Percentiles rank a stretch among this genome's conserved stretches.
Conservation (phyloP, 2,329 filamentous ascomycete species). For the Phaeophleospora eucalypticola region DNA sequence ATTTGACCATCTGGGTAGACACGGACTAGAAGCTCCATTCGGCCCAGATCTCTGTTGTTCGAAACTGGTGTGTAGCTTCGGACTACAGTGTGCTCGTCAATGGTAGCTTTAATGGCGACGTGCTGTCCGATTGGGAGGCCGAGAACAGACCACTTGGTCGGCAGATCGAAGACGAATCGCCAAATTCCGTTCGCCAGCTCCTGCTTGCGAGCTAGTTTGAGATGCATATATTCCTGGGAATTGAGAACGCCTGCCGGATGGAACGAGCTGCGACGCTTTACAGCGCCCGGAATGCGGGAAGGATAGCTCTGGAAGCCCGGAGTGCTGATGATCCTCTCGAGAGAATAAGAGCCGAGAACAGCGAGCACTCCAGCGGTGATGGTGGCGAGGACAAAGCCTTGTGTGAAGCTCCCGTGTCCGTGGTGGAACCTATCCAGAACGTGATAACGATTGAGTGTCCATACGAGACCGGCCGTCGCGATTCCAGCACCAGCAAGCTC, state of each 20-base stretch:
- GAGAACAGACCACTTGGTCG: conserved; percentile 23
- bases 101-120: conserved; percentile 28
- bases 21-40: conserved; percentile 50
- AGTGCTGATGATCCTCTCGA: too few relatives aligned
- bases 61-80: conserved; percentile 25
- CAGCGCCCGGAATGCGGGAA: conserved; percentile 35
- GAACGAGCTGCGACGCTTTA: neutral
- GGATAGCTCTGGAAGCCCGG: too few relatives aligned
- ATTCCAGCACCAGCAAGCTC: neutral
- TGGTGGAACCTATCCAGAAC: neutral
- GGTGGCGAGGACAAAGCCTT: conserved; percentile 36
- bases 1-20: conserved; percentile 48
- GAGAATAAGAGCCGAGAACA: conserved; percentile 10
- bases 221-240: conserved; percentile 44
- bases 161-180: conserved; percentile 28
- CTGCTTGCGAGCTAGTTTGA: conserved; percentile 38
- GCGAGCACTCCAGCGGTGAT: conserved; percentile 12
- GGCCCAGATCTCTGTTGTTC: conserved; percentile 39
- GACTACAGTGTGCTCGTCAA: conserved; percentile 20
- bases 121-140: conserved; percentile 37
- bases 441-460: neutral
- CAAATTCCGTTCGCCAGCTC: conserved; percentile 21
- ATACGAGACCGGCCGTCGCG: neutral
- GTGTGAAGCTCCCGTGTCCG: neutral
- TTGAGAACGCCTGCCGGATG: neutral